phyloP scores from a whole-genome alignment of 2,329 filamentous ascomycete species.

The Hypoxylon sp. region DNA sequence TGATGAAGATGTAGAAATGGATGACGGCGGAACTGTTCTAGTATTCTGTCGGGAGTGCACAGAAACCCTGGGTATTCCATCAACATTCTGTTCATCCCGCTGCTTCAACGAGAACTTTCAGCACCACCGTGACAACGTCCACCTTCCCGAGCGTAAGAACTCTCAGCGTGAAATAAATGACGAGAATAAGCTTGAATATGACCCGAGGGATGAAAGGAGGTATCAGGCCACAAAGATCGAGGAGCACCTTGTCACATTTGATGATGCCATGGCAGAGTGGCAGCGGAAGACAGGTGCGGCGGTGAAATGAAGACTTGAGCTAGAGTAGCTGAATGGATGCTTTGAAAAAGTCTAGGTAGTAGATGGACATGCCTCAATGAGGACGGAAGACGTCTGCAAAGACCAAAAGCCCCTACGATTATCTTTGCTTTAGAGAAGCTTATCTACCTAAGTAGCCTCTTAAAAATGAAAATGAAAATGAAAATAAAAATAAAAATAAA shows the following conservation, averaged over 20 bases:
- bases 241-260: slow-evolving; percentile 50
- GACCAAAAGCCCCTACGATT: neutral
- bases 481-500: no score
- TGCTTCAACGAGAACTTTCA: slow-evolving; percentile 62
- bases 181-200: slow-evolving; percentile 49
- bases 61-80: slow-evolving; percentile 54
- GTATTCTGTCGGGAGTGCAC: slow-evolving; percentile 63
- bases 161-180: slow-evolving; percentile 49
- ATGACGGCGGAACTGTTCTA: slow-evolving; percentile 51
- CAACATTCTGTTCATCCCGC: slow-evolving; percentile 60
- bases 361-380: neutral
- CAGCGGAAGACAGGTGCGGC: slow-evolving; percentile 40
- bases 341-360: neutral
- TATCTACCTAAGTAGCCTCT: no score
- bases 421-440: no score
- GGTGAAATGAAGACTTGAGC: slow-evolving; percentile 23
- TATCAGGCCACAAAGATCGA: slow-evolving; percentile 52
- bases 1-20: slow-evolving; percentile 61
- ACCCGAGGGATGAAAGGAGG: slow-evolving; percentile 45
- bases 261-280: slow-evolving; percentile 49
- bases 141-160: slow-evolving; percentile 52
- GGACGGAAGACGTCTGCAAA: neutral
- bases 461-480: no score
- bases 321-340: neutral
- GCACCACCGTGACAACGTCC: slow-evolving; percentile 57